Conservation (phyloP, 768 basidiomycete species). For the Rossbeevera mucosa region DNA sequence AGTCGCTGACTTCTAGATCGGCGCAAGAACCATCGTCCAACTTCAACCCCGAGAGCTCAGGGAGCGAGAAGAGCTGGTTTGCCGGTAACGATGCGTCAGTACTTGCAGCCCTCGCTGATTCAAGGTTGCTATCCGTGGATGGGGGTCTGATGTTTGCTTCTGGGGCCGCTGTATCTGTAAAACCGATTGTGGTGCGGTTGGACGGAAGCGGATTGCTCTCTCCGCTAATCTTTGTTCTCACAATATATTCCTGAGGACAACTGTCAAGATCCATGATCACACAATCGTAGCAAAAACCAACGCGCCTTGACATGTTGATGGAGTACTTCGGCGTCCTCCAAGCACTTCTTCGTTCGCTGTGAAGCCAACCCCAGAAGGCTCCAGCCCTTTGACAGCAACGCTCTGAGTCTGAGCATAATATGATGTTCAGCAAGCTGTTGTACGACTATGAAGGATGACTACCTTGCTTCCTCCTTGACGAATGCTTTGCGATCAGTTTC, state of each 20-base stretch:
- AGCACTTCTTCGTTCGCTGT: background rate
- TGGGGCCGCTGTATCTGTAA: background rate
- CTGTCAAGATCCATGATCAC: background rate
- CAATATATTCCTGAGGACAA: slow-evolving; percentile 4
- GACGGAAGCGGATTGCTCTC: background rate
- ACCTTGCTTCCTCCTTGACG: no score
- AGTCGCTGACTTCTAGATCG: background rate
- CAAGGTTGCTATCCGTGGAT: background rate
- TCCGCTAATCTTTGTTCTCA: slow-evolving; percentile 1
- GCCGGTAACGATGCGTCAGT: background rate
- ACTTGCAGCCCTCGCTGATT: background rate
- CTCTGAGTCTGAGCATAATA: no score
- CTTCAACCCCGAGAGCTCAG: background rate
- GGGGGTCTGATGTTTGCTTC: background rate
- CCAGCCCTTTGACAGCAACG: background rate
- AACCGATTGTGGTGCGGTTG: background rate
- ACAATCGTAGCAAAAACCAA: background rate
- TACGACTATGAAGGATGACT: no score
- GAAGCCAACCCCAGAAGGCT: background rate
- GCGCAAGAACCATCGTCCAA: background rate
- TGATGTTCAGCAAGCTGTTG: no score
- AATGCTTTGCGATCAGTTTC: no score
- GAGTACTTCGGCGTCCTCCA: slow-evolving; percentile 4
- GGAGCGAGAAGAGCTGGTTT: background rate
- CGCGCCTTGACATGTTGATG: slow-evolving; percentile 4